phyloP scores from a whole-genome alignment of 805 yeast species.

The Suhomyces emberorum region DNA sequence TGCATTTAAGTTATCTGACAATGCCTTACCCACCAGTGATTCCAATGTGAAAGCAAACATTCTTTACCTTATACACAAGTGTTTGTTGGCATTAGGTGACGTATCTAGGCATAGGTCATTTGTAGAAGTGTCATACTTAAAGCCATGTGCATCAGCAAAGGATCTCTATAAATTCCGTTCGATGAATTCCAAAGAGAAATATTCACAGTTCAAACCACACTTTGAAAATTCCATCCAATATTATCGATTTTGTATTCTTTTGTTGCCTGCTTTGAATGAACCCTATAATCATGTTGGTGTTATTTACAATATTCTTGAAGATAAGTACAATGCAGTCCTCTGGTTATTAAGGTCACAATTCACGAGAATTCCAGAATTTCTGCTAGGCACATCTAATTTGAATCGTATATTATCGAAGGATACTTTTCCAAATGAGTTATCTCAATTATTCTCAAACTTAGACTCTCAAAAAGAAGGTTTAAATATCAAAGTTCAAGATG shows the following conservation, averaged over 20 bases:
- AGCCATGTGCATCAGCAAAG: conserved; percentile 25
- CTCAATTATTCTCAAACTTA: conserved; percentile 15
- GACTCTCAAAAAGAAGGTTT: conserved; percentile 7
- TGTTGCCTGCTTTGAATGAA: conserved; percentile 68
- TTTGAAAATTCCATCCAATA: conserved; percentile 26
- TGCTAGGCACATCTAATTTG: conserved; percentile 48
- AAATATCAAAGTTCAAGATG: conserved; percentile 10
- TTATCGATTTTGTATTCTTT: conserved; percentile 50
- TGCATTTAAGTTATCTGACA: conserved; percentile 19
- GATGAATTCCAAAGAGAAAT: conserved; percentile 27
- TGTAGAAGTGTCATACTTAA: conserved; percentile 45
- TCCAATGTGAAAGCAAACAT: conserved; percentile 26
- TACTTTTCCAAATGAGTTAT: conserved; percentile 27
- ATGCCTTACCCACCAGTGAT: conserved; percentile 10
- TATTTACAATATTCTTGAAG: conserved; percentile 38
- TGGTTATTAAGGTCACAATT: conserved; percentile 56
- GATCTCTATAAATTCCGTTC: conserved; percentile 31
- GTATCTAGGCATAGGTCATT: conserved; percentile 54
- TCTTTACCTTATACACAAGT: conserved; percentile 45
- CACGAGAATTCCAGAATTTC: conserved; percentile 47
- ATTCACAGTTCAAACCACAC: conserved; percentile 33
- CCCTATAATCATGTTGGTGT: conserved; percentile 60
- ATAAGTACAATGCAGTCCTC: conserved; percentile 46
- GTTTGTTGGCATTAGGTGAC: conserved; percentile 54
- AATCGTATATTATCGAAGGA: conserved; percentile 34